phyloP scores from a whole-genome alignment of 2,329 filamentous ascomycete species.

The Ophiosphaerella narmari region DNA sequence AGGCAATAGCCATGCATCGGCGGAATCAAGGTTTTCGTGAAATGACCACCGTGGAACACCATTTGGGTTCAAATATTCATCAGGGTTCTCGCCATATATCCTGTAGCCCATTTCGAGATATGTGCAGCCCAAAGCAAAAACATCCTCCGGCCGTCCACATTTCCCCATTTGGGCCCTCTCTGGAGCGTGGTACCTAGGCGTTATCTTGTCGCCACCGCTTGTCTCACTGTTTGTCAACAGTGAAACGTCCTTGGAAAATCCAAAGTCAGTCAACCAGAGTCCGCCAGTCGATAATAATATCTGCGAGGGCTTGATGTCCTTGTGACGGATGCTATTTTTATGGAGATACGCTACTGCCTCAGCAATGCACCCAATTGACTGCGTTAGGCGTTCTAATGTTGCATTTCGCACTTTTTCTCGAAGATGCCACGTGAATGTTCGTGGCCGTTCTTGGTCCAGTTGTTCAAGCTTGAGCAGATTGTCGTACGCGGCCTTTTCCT shows the following conservation, averaged over 20 bases:
- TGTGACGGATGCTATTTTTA: constrained; percentile 12
- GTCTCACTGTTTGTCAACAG: background rate
- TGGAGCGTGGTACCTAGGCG: background rate
- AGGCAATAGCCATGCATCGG: constrained; percentile 5
- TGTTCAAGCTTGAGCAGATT: background rate
- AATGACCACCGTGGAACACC: background rate
- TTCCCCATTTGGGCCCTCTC: constrained; percentile 1
- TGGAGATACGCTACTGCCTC: constrained; percentile 17
- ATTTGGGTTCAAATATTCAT: background rate
- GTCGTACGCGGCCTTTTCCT: background rate
- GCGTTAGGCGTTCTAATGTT: background rate
- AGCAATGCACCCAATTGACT: constrained; percentile 15
- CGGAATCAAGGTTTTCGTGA: background rate
- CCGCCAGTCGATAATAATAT: constrained; percentile 9
- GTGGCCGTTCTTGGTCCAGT: background rate
- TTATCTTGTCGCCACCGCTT: background rate
- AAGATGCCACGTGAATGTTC: background rate
- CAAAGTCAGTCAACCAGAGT: constrained; percentile 4
- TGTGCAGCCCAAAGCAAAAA: constrained; percentile 28
- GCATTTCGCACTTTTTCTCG: background rate
- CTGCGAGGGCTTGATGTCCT: constrained; percentile 22
- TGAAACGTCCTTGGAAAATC: constrained; percentile 3
- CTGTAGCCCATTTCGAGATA: constrained; percentile 18
- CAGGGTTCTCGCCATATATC: background rate
- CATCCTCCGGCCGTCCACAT: constrained; percentile 21